Conservation (phyloP, 495 filamentous ascomycete genomes). For the Penicillium daleae region DNA sequence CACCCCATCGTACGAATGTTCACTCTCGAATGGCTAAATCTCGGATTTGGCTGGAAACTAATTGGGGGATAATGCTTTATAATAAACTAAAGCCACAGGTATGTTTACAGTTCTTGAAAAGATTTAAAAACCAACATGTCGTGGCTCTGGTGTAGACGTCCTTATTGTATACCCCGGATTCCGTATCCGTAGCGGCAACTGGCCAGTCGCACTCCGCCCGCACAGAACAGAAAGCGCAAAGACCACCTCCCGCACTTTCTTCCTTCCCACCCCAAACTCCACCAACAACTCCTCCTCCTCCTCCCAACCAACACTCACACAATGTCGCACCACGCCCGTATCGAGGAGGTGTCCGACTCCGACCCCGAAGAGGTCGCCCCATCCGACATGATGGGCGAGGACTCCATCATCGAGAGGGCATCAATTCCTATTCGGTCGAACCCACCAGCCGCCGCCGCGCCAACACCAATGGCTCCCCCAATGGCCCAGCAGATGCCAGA, state of each 20-base stretch:
- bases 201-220: conserved; percentile 13
- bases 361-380: conserved; percentile 78
- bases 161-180: conserved; percentile 1
- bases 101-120: neutral
- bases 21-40: too few species aligned
- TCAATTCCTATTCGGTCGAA: conserved; percentile 17
- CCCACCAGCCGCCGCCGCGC: conserved; percentile 7
- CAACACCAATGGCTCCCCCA: conserved; percentile 25
- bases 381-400: conserved; percentile 60
- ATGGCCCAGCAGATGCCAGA: conserved; percentile 45
- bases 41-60: too few species aligned
- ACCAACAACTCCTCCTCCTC: conserved; percentile 4
- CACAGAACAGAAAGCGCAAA: conserved; percentile 17
- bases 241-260: conserved; percentile 23
- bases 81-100: neutral
- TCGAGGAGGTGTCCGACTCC: conserved; percentile 88
- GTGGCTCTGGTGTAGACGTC: neutral
- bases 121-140: neutral
- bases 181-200: conserved; percentile 1
- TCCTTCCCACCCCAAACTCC: conserved; percentile 2
- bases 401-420: conserved; percentile 46
- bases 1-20: too few species aligned
- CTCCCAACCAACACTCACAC: conserved; percentile 11
- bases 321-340: conserved; percentile 80
- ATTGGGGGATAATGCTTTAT: too few species aligned